Percentiles rank a stretch among this genome's conserved stretches.
Evolutionary conservation across 345 rosid species (phyloP).

Genomic region (Bretschneidera sinensis): DNA sequence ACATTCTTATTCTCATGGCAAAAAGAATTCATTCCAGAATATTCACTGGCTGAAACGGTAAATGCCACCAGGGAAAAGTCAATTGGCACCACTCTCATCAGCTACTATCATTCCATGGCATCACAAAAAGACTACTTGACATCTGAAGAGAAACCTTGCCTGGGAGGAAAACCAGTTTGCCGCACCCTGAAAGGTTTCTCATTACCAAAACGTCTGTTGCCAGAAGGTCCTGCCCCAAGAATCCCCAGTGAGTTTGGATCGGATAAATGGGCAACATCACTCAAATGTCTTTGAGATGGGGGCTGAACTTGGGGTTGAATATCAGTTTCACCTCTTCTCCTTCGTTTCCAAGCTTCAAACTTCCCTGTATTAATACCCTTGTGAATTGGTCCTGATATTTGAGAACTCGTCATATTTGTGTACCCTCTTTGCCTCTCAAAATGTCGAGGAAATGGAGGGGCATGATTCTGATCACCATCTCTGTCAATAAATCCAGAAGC

Average conservation of each 20-base stretch:
- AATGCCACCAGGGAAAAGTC: constrained; percentile 20
- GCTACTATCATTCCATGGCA: constrained; percentile 11
- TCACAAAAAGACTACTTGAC: constrained; percentile 24
- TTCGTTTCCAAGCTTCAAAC: constrained; percentile 88
- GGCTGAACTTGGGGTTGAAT: constrained; percentile 37
- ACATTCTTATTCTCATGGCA: constrained; percentile 26
- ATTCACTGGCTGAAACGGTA: constrained; percentile 21
- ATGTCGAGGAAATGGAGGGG: constrained; percentile 36
- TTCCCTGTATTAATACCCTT: constrained; percentile 66
- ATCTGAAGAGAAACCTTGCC: constrained; percentile 51
- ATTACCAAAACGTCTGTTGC: constrained; percentile 35
- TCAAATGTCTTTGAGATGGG: constrained; percentile 35
- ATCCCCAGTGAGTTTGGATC: constrained; percentile 87
- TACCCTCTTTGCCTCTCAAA: constrained; percentile 48
- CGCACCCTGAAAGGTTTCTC: constrained; percentile 59
- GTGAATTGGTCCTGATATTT: constrained; percentile 43
- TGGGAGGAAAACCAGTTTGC: constrained; percentile 57
- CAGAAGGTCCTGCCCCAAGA: constrained; percentile 92
- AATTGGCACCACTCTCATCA: constrained; percentile 15
- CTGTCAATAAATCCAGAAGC: constrained; percentile 30
- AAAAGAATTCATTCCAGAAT: constrained; percentile 41
- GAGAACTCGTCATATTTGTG: constrained; percentile 39
- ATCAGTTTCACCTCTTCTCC: constrained; percentile 66
- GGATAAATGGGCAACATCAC: constrained; percentile 30
- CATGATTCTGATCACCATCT: constrained; percentile 38